Evolutionary conservation across 78 protist species (phyloP).

Genomic region (Dictyostelium intermedium): DNA sequence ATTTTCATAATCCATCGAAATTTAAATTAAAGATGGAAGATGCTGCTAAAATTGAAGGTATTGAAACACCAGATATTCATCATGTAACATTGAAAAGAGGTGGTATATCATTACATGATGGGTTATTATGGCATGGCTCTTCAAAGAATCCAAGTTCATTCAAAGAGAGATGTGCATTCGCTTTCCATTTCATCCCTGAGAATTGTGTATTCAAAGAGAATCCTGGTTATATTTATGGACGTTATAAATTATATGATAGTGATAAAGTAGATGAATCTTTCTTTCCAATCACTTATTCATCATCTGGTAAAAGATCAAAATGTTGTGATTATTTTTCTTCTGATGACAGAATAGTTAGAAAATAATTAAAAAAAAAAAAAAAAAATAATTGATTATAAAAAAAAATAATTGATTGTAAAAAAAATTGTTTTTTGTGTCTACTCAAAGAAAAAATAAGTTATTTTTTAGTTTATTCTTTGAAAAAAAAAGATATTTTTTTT

Average conservation of each 20-base stretch:
- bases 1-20: constrained; percentile 51
- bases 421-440: no score
- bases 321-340: neutral
- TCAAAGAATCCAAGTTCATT: constrained; percentile 18
- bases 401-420: no score
- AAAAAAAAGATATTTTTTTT: no score
- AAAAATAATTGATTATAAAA: no score
- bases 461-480: no score
- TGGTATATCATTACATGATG: constrained; percentile 23
- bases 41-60: neutral
- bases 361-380: neutral
- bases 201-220: neutral
- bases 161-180: constrained; percentile 17
- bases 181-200: constrained; percentile 40
- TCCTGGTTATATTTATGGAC: constrained; percentile 54
- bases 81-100: constrained; percentile 3
- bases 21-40: neutral
- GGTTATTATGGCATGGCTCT: constrained; percentile 42
- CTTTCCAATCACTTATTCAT: neutral
- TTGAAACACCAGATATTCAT: neutral
- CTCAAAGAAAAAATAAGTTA: no score
- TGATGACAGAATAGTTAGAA: neutral
- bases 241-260: constrained; percentile 15
- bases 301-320: neutral
- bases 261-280: neutral